A percentile compares a stretch with the other conserved stretches of the same genome.
phyloP scores from a whole-genome alignment of 2,329 filamentous ascomycete genomes.

The Aureobasidium melanogenum region DNA sequence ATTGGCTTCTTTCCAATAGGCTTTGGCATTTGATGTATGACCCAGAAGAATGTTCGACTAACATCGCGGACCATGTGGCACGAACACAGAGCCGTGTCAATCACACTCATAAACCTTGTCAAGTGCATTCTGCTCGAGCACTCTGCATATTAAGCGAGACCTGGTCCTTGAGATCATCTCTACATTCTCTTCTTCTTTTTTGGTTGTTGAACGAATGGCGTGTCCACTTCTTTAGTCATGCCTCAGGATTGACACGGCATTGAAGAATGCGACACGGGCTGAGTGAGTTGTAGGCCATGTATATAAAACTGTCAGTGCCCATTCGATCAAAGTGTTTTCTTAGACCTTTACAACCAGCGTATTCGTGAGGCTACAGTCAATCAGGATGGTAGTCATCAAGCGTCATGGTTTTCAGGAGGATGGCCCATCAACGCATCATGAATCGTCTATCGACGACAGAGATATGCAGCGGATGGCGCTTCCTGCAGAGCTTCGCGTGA shows the following conservation, averaged over 20 bases:
- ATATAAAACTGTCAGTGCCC: background rate
- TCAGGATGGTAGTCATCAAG: background rate
- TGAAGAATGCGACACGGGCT: background rate
- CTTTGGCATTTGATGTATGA: background rate
- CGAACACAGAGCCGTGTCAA: background rate
- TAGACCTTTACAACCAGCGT: background rate
- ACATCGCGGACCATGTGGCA: background rate
- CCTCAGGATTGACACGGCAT: background rate
- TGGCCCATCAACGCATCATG: background rate
- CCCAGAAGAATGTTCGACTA: background rate
- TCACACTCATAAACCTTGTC: background rate
- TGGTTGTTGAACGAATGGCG: background rate
- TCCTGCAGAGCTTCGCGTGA: constrained; percentile 19
- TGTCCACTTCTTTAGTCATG: background rate
- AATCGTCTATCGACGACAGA: background rate
- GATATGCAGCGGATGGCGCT: constrained; percentile 25
- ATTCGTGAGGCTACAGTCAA: background rate
- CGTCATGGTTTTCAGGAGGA: background rate
- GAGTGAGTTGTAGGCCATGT: background rate
- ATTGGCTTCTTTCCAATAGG: background rate
- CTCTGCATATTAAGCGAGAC: background rate
- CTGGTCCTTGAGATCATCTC: background rate
- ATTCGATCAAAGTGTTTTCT: background rate
- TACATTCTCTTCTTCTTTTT: background rate
- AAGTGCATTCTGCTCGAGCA: background rate